Evolutionary conservation across 2,329 filamentous ascomycete species (phyloP).

Genomic region (Colletotrichum horii): DNA sequence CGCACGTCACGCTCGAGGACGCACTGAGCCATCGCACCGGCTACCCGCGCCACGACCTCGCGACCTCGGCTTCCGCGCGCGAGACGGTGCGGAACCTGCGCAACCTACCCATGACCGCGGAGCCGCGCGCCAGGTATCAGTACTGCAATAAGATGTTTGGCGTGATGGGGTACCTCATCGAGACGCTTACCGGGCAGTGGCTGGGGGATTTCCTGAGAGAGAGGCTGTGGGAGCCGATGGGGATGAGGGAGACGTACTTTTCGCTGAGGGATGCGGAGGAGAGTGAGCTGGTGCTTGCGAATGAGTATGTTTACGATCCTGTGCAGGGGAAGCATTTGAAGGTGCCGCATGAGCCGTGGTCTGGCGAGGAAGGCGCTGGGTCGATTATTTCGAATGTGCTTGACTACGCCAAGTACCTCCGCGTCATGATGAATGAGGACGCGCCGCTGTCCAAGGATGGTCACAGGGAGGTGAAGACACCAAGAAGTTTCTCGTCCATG

Average conservation of each 20-base stretch:
- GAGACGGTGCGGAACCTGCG: slow-evolving; percentile 49
- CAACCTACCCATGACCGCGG: slow-evolving; percentile 46
- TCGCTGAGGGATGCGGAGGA: slow-evolving; percentile 29
- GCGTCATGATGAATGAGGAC: slow-evolving; percentile 33
- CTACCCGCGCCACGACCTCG: slow-evolving; percentile 46
- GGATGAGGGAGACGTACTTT: slow-evolving; percentile 49
- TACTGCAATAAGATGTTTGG: slow-evolving; percentile 59
- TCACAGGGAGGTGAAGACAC: slow-evolving; percentile 29
- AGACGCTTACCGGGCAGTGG: slow-evolving; percentile 40
- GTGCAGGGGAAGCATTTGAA: slow-evolving; percentile 26
- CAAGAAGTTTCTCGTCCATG: slow-evolving; percentile 27
- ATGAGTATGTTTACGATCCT: slow-evolving; percentile 46
- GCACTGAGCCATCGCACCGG: slow-evolving; percentile 58
- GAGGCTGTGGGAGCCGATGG: slow-evolving; percentile 49
- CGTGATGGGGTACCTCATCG: slow-evolving; percentile 49
- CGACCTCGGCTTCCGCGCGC: slow-evolving; percentile 30
- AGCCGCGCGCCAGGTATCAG: slow-evolving; percentile 48
- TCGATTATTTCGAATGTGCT: slow-evolving; percentile 43
- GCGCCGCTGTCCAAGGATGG: slow-evolving; percentile 30
- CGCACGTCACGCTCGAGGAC: slow-evolving; percentile 58
- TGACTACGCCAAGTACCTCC: slow-evolving; percentile 41
- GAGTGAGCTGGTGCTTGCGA: slow-evolving; percentile 37
- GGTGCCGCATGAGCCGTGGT: slow-evolving; percentile 29
- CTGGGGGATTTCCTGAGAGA: slow-evolving; percentile 46
- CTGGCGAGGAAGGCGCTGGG: slow-evolving; percentile 45